phyloP scores from a whole-genome alignment of 129 eudicot genomes.

The Chrysanthemum makinoi region DNA sequence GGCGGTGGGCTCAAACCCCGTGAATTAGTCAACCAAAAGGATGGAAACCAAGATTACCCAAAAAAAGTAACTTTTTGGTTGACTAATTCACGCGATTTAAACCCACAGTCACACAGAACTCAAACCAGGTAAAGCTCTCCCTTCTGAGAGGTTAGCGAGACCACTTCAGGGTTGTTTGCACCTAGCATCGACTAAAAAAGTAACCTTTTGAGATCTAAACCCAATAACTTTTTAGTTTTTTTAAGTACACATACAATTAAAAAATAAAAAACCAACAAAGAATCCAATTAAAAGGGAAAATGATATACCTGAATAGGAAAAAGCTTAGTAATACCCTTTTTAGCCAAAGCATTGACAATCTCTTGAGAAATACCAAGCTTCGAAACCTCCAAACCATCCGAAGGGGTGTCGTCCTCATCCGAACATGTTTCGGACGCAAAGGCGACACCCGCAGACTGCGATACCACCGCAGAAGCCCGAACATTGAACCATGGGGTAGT shows the following conservation, averaged over 20 bases:
- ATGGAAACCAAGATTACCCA: no score
- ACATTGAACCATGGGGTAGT: not conserved
- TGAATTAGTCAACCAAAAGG: no score
- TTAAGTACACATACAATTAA: not conserved
- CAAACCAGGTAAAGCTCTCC: no score
- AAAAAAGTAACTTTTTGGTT: no score
- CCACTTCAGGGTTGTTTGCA: no score
- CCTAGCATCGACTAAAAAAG: no score
- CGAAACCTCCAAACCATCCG: slow-evolving; percentile 58
- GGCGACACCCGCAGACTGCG: slow-evolving; percentile 33
- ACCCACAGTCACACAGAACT: no score
- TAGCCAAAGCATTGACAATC: slow-evolving; percentile 54
- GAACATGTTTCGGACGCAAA: slow-evolving; percentile 35
- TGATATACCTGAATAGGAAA: slow-evolving; percentile 82
- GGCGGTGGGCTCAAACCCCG: no score
- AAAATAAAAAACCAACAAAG: not conserved
- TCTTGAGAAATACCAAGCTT: slow-evolving; percentile 64
- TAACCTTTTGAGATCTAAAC: no score
- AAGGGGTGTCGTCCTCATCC: slow-evolving; percentile 33
- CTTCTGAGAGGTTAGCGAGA: no score
- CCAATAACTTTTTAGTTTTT: no score
- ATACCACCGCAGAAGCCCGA: slow-evolving; percentile 25
- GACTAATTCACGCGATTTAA: no score
- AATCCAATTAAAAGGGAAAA: not conserved
- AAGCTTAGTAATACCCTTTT: slow-evolving; percentile 71